Conservation (phyloP, 331 rosid genomes). For the Stylosanthes scabra region DNA sequence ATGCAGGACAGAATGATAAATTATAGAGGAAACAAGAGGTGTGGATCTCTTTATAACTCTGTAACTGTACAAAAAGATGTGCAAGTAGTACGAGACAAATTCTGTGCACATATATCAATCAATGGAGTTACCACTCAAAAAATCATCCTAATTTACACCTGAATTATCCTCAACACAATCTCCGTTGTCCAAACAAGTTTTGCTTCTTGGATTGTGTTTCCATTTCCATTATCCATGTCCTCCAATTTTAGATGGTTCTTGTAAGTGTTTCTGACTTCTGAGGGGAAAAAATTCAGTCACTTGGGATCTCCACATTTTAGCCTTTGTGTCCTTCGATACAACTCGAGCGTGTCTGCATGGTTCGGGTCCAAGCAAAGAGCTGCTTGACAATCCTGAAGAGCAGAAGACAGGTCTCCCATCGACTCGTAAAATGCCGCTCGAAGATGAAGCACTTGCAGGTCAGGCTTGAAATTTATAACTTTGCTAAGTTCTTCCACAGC, state of each 20-base stretch:
- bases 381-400: constrained; percentile 79
- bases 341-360: constrained; percentile 70
- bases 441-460: constrained; percentile 86
- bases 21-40: constrained; percentile 26
- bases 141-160: constrained; percentile 26
- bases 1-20: neutral
- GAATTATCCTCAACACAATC: constrained; percentile 24
- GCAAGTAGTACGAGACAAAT: constrained; percentile 30
- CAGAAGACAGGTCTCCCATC: constrained; percentile 55
- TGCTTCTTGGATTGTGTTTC: constrained; percentile 26
- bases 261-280: constrained; percentile 9
- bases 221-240: constrained; percentile 29
- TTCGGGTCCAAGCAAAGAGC: constrained; percentile 83
- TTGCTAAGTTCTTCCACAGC: constrained; percentile 76
- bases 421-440: constrained; percentile 86
- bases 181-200: constrained; percentile 30
- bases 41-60: constrained; percentile 36
- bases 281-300: constrained; percentile 25
- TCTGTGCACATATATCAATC: constrained; percentile 27
- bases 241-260: neutral
- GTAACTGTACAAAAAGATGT: constrained; percentile 44
- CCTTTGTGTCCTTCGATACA: constrained; percentile 57
- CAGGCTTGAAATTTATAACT: constrained; percentile 83
- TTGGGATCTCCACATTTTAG: constrained; percentile 24
- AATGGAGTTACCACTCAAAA: constrained; percentile 29